Percentiles rank a stretch among this genome's conserved stretches.
These are phyloP conservation scores for Neofusicoccum ribis DNA, from an alignment of 2,329 filamentous ascomycete species.

Conservation along the genomic window DNA sequence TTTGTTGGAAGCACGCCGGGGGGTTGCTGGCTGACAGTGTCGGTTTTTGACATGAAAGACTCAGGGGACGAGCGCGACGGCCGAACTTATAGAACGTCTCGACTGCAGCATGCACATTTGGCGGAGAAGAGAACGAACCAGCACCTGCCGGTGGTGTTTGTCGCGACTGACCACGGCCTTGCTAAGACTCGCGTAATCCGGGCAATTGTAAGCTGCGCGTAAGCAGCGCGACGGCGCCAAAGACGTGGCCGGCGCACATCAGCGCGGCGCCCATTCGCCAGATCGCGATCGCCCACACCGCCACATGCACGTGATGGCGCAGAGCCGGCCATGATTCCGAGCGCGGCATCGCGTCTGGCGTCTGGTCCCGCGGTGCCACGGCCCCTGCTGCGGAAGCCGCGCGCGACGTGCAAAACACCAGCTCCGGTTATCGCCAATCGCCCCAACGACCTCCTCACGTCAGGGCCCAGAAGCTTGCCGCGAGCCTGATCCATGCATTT, in stretches of 20 bases:
- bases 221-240: background rate
- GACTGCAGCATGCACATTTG: background rate
- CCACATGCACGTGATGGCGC: background rate
- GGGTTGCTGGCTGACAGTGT: background rate
- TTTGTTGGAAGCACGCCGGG: background rate
- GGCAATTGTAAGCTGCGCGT: conserved; percentile 1
- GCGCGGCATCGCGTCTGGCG: too few relatives aligned
- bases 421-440: background rate
- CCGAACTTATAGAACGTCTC: background rate
- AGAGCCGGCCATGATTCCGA: background rate
- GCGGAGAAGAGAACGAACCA: background rate
- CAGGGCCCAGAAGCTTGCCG: background rate
- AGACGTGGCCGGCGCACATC: background rate
- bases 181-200: conserved; percentile 1
- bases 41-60: background rate
- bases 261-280: background rate
- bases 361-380: too few relatives aligned
- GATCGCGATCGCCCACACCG: background rate
- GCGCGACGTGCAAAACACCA: too few relatives aligned
- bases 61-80: background rate
- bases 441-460: background rate
- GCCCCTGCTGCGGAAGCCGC: too few relatives aligned
- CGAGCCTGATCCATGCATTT: background rate
- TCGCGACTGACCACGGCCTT: background rate
- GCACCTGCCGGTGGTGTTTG: background rate